Evolutionary conservation across 768 basidiomycete genomes (phyloP).

Genomic region (Suillus ampliporus): DNA sequence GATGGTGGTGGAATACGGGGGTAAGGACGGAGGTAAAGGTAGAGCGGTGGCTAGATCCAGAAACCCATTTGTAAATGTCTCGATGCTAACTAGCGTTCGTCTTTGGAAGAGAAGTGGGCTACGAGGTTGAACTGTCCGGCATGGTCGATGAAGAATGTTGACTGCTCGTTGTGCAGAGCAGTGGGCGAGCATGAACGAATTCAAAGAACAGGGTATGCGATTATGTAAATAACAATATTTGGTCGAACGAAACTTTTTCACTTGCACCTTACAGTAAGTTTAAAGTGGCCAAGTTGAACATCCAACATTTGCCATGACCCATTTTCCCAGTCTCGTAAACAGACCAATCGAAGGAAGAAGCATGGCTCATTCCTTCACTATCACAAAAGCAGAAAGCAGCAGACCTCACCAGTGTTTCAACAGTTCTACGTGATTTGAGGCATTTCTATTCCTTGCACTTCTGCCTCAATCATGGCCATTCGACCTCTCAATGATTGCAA

Average conservation of each 20-base stretch:
- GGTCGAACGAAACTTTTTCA: not conserved
- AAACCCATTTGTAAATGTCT: constrained; percentile 62
- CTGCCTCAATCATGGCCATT: too few relatives aligned
- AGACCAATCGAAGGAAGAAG: too few relatives aligned
- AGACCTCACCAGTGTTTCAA: too few relatives aligned
- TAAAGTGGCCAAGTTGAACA: too few relatives aligned
- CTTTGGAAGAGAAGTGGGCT: constrained; percentile 12
- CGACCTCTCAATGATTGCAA: too few relatives aligned
- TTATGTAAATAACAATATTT: not conserved
- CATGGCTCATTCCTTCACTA: too few relatives aligned
- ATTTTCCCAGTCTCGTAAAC: too few relatives aligned
- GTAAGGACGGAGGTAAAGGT: constrained; percentile 71
- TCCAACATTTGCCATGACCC: too few relatives aligned
- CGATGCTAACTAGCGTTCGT: constrained; percentile 32
- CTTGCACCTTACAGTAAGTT: too few relatives aligned
- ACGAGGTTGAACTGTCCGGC: constrained; percentile 14
- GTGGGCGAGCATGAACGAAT: constrained; percentile 27
- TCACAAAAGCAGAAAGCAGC: too few relatives aligned
- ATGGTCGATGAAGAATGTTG: constrained; percentile 15
- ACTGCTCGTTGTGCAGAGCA: constrained; percentile 20
- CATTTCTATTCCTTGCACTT: too few relatives aligned
- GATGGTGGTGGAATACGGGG: constrained; percentile 77
- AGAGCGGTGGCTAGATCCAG: constrained; percentile 77
- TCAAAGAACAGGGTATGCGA: not conserved
- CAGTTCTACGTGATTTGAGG: too few relatives aligned